These are phyloP conservation scores for Neonectria magnoliae DNA, from an alignment of 2,329 filamentous ascomycete species.

Conservation along the genomic window DNA sequence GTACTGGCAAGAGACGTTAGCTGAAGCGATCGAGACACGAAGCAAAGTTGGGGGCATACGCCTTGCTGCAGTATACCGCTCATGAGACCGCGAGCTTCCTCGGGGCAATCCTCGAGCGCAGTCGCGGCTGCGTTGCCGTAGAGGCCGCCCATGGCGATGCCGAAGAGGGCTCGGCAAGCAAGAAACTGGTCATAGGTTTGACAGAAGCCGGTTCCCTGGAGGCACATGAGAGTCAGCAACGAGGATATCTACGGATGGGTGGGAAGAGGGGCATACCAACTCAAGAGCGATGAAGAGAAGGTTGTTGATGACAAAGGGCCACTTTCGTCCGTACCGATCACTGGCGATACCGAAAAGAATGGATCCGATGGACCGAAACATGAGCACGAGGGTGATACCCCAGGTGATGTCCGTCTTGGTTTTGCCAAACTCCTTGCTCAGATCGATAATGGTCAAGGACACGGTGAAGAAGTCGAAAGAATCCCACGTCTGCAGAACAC, in stretches of 20 bases:
- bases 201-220: slow-evolving; percentile 73
- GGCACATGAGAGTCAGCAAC: slow-evolving; percentile 15
- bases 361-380: slow-evolving; percentile 67
- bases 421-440: slow-evolving; percentile 63
- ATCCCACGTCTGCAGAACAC: slow-evolving; percentile 62
- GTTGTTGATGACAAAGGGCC: slow-evolving; percentile 82
- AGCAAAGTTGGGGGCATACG: slow-evolving; percentile 40
- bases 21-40: rapidly evolving
- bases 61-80: slow-evolving; percentile 81
- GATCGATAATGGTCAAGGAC: slow-evolving; percentile 65
- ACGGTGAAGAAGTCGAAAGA: slow-evolving; percentile 75
- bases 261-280: slow-evolving; percentile 60
- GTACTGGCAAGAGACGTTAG: slow-evolving; percentile 52
- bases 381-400: slow-evolving; percentile 71
- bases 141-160: slow-evolving; percentile 83
- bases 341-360: slow-evolving; percentile 64
- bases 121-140: slow-evolving; percentile 84
- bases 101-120: slow-evolving; percentile 78
- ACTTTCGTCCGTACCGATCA: slow-evolving; percentile 69
- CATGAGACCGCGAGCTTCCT: slow-evolving; percentile 76
- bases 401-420: slow-evolving; percentile 69
- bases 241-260: background rate
- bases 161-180: slow-evolving; percentile 79
- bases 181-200: slow-evolving; percentile 76
- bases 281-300: slow-evolving; percentile 77